Base-by-base conservation (phyloP, 2,329 filamentous ascomycete genomes). In the Hypoxylon sp. region DNA sequence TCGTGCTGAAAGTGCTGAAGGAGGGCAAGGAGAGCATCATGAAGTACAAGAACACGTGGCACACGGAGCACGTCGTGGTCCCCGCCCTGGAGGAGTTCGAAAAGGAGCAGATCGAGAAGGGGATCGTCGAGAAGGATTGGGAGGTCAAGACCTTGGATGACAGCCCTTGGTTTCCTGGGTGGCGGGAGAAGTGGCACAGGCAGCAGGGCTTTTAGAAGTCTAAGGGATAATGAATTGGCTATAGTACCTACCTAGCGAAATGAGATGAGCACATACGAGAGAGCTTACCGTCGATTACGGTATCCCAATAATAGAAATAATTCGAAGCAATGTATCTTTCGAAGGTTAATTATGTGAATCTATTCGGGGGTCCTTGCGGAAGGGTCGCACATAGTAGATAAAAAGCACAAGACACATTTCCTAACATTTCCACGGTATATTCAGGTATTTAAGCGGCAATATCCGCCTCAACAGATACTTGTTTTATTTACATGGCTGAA, bases 31-130 rank as follows among this genome's bases (percentile, higher is more conserved):
- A 83, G 74, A 87, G 78, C 38, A 72, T 95, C 8, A 89, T 94
- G 88, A 84, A 89, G 70, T 96, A 96, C 74, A 96, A 96, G 80
- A 87, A 84, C n/a, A 91, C 89, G 0, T 93, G 90, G 88, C 91
- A 94, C 77, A 88, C 90, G 1, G 89, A 94, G 75, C 90, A 93
- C 77, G 84, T 93, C 0, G 86, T 88, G 0, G 80, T 92, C 50
- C 90, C 91, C 0, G 82, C 83, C 0, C 72, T 96, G 64, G 84
- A 88, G 71, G 74, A 80, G 67, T 96, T 86, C 80, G 86, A 85
- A 42, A 79, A 77, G 46, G 89, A 91, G 76, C 93, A 97, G 78
- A 79, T 87, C 8, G 83, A 86, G 49, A 84, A 80, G 8, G 90
- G 90, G 0, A 28, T 89, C 60, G 81, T 92, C 3, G 81, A 84